phyloP scores from a whole-genome alignment of 495 filamentous ascomycete species.

The Penicillium psychrofluorescens region DNA sequence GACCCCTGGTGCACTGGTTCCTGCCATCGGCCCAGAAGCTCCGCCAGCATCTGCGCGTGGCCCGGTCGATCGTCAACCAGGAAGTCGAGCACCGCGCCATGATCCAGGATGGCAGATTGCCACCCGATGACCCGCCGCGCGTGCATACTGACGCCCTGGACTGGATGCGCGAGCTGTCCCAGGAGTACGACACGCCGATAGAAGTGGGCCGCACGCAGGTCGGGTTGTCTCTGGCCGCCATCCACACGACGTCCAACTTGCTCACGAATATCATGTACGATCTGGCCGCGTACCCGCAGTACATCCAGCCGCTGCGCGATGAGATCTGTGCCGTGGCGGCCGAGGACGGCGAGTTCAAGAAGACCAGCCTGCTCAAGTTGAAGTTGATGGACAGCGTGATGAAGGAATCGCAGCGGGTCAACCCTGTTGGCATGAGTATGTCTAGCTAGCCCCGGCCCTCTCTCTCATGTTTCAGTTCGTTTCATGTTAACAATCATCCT shows the following conservation, averaged over 20 bases:
- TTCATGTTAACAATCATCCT: neutral
- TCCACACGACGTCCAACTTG: constrained; percentile 37
- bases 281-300: constrained; percentile 28
- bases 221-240: constrained; percentile 32
- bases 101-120: constrained; percentile 20
- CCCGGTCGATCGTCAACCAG: constrained; percentile 20
- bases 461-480: neutral
- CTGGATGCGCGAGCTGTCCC: constrained; percentile 25
- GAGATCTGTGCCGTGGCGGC: constrained; percentile 28
- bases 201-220: constrained; percentile 23
- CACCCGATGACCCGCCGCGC: constrained; percentile 7
- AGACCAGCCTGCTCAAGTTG: constrained; percentile 41
- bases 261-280: constrained; percentile 36
- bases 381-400: constrained; percentile 40
- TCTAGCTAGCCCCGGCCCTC: neutral
- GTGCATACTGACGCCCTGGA: constrained; percentile 25
- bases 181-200: constrained; percentile 5
- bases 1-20: constrained; percentile 30
- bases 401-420: constrained; percentile 29
- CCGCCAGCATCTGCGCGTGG: constrained; percentile 18
- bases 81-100: constrained; percentile 22
- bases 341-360: constrained; percentile 36
- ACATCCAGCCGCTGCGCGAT: constrained; percentile 26
- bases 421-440: constrained; percentile 29
- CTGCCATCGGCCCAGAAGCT: constrained; percentile 20